Base-by-base conservation (phyloP, 2,329 filamentous ascomycete species). In the Reticulascus tulasneorum region DNA sequence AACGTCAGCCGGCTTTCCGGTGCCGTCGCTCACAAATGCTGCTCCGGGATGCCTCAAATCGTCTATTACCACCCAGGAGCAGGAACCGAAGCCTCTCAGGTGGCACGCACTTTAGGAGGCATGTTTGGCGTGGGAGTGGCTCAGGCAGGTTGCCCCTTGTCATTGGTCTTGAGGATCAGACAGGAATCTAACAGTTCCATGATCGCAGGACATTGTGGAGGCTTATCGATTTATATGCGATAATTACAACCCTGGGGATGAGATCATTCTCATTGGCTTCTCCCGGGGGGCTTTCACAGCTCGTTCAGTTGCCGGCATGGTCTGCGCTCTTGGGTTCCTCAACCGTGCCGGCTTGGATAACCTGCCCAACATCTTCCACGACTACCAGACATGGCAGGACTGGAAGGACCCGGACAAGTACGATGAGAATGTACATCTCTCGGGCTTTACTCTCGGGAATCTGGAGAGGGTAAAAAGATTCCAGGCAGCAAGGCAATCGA, bases 61-160 rank as follows among this genome's bases (percentile, higher is more conserved):
- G 52, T 63, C 7, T 59, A 55, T 42, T 64, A 64, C 35, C 56
- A 63, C 16, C 52, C 58, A 7, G 60, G 60, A 7, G 55, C 58
- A 16, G 60, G 59, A 2, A 53, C 51, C 4, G 50, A 46, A 15
- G 44, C 46, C 15, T 47, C 45, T 22, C 47, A 45, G 23, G 40
- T 40, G n/a, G 49, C 46, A 12, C 40, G 48, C 23, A 41, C 38
- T 7, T 43, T 49, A 1, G 51, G 52, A 22, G 51, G 53, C 19
- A 44, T 47, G 7, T 40, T 52, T 3, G 53, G 53, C 3, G 42
- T 46, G n/a, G 53, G 52, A 10, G 37, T 56, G 9, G 43, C 44
- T 7, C 38, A 48, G 25, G 40, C 39, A 23, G 12, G 29, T 33
- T 8, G 17, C 11, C 11, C 9, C 4, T 25, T 16, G 9, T 18